Evolutionary conservation across 495 filamentous ascomycete genomes (phyloP), one percentile per base, ranked within the genome.

Genomic region (Haplographium delicatum): DNA sequence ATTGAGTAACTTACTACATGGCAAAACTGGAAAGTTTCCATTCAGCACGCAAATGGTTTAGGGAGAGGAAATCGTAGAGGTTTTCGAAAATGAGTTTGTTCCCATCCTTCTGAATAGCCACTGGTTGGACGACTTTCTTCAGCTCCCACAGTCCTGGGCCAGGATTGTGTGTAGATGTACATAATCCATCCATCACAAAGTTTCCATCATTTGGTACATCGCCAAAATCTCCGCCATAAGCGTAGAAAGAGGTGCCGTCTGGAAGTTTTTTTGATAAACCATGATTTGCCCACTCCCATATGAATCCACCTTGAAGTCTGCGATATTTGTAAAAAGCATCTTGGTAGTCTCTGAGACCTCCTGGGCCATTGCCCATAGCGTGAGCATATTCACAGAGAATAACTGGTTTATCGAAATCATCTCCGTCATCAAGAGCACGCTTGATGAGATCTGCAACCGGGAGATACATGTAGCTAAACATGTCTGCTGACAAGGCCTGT

Each of bases 241-340:
- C 83, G 50, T 83, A 85, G 51, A 75, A 85, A 18, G 69, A 62
- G 26, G 70, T 71, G 13, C 71, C 74, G 33, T 74, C 56, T 8
- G 71, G 64, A 43, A 71, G 63, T 50, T 75, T 74, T 25, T 69
- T 74, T 53, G 72, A 64, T 1, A 88, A 66, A 1, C 84, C 83
- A 47, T 86, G 83, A 57, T 86, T 87, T 1, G 80, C 76, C 83
- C 83, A 87, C 59, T 86, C 82, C 82, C 84, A 88, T 23, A 85
- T 75, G 47, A 82, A 86, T 5, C 84, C 84, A 1, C 84, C 84
- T 56, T 86, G 82, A 5, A 88, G 69, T 8, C 73, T 70, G 0
- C 69, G 72, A 49, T 84, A 58, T 25, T 71, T 63, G 11, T 72
- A 71, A 57, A 85, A 87, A 1, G 71, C 68, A 15, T 82, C 69